A percentile compares a stretch with the other conserved stretches of the same genome.
These are phyloP conservation scores for Blastomyces percursus DNA, from an alignment of 2,329 filamentous ascomycete species.

Conservation along the genomic window DNA sequence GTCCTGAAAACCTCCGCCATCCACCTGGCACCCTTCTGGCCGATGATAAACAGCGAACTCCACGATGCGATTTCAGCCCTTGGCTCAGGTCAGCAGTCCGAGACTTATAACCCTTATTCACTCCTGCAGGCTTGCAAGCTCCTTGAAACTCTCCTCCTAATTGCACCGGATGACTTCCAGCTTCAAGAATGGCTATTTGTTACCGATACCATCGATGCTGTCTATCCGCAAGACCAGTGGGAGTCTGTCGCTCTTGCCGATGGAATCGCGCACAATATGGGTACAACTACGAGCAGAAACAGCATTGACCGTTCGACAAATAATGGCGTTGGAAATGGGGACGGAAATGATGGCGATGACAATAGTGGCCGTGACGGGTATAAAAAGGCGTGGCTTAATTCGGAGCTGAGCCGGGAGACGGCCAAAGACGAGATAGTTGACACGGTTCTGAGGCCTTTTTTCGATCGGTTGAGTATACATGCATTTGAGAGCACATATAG, in stretches of 20 bases:
- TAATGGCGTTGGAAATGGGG: neutral
- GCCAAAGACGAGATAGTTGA: slow-evolving; percentile 54
- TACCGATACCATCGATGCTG: slow-evolving; percentile 90
- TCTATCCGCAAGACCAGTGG: slow-evolving; percentile 65
- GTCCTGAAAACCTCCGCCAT: slow-evolving; percentile 67
- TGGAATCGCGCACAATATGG: slow-evolving; percentile 67
- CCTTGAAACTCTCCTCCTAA: slow-evolving; percentile 73
- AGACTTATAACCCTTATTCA: slow-evolving; percentile 65
- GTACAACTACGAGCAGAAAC: slow-evolving; percentile 27
- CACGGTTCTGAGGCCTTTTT: slow-evolving; percentile 74
- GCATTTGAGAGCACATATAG: slow-evolving; percentile 88
- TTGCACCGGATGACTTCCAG: slow-evolving; percentile 91
- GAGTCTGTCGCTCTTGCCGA: slow-evolving; percentile 69
- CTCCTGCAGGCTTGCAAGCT: slow-evolving; percentile 89
- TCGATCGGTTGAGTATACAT: slow-evolving; percentile 82
- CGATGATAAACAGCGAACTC: slow-evolving; percentile 74
- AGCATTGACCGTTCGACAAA: neutral
- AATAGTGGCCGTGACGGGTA: slow-evolving; percentile 18
- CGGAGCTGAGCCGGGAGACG: slow-evolving; percentile 42
- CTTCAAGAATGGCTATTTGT: slow-evolving; percentile 98
- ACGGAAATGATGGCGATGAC: slow-evolving; percentile 7
- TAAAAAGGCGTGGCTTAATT: slow-evolving; percentile 34
- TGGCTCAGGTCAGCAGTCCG: slow-evolving; percentile 56
- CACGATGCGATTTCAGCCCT: slow-evolving; percentile 69
- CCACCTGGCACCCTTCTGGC: slow-evolving; percentile 79